Base-by-base conservation (phyloP, 2,329 filamentous ascomycete species). In the Cladosporium halotolerans region DNA sequence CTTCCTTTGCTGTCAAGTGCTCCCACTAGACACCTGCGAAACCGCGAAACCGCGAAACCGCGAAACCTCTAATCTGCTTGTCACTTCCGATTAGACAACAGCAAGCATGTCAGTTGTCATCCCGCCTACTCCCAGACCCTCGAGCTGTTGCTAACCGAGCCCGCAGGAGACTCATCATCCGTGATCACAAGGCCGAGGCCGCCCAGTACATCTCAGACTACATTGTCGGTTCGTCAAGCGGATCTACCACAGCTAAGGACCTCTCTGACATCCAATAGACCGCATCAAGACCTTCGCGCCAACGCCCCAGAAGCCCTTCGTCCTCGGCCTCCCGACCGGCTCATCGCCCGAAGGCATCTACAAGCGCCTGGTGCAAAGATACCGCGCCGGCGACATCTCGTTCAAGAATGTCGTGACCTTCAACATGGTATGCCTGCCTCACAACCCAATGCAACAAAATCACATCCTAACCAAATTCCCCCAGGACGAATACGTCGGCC, bases 401-500 rank as follows among this genome's bases (percentile, higher is more conserved):
- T 95, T 95, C 69, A 84, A 85, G 66, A 82, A 95, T 85, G 88
- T 95, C 64, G 81, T 93, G 66, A 95, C 89, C 23, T 95, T 95
- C 78, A 93, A 93, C 72, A 93, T 93, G 89, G 84, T 86, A 78
- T 42, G 48, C 14, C 19, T 23, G 19, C 19, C 19, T 23, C 19
- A 23, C 6, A 3, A 23, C 19, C 19, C 19, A 23, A 3, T 23
- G 19, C 19, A 23, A 6, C 19, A 23, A 23, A 3, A 23, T 23
- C 19, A 23, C 19, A 23, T 23, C 19, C 19, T 28, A 28, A 28
- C 23, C 19, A 32, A 49, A 8, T 4, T 45, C 13, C 13, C 10
- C 31, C 60, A 86, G 83, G 89, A 95, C 72, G 89, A 95, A 73
- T 95, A 95, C 65, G 87, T 93, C 60, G 87, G 86, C 54, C 80